These are phyloP conservation scores for Dactylellina sp. DNA, from an alignment of 2,329 filamentous ascomycete genomes.

Conservation along the genomic window DNA sequence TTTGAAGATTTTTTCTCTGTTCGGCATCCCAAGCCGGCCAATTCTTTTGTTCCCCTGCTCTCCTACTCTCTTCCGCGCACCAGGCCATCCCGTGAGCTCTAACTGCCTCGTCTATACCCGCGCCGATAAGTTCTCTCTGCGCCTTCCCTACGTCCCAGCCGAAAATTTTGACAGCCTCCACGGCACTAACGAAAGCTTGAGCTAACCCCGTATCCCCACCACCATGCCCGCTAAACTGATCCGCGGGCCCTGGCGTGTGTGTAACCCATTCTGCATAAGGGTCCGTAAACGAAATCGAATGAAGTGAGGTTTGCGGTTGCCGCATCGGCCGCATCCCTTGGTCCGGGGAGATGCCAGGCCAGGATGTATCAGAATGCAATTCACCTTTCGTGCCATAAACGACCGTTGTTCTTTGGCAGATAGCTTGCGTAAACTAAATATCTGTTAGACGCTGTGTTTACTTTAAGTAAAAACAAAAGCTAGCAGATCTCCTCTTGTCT, in stretches of 20 bases:
- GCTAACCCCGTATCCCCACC: constrained; percentile 84
- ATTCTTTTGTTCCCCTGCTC: constrained; percentile 23
- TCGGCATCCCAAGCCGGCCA: constrained; percentile 44
- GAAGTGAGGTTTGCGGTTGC: constrained; percentile 53
- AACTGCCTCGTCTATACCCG: constrained; percentile 80
- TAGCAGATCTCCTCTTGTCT: no score
- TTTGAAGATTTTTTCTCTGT: constrained; percentile 25
- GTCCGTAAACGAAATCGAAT: constrained; percentile 47
- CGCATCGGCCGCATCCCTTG: constrained; percentile 26
- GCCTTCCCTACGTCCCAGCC: constrained; percentile 75
- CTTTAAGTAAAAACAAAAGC: no score
- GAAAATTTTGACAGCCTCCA: constrained; percentile 80
- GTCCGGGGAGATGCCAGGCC: constrained; percentile 20
- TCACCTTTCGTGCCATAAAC: constrained; percentile 90
- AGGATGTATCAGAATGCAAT: constrained; percentile 80
- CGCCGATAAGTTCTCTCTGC: constrained; percentile 78
- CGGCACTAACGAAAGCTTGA: constrained; percentile 83
- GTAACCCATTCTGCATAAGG: constrained; percentile 50
- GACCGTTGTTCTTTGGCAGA: constrained; percentile 85
- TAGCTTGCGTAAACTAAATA: constrained; percentile 77
- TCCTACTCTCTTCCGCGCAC: constrained; percentile 78
- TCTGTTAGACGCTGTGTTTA: no score
- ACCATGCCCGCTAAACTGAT: constrained; percentile 73
- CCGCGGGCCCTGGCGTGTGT: constrained; percentile 39
- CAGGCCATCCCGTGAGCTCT: constrained; percentile 92